These are phyloP conservation scores for Crucibulum laeve DNA, from an alignment of 768 basidiomycete genomes.

Conservation along the genomic window DNA sequence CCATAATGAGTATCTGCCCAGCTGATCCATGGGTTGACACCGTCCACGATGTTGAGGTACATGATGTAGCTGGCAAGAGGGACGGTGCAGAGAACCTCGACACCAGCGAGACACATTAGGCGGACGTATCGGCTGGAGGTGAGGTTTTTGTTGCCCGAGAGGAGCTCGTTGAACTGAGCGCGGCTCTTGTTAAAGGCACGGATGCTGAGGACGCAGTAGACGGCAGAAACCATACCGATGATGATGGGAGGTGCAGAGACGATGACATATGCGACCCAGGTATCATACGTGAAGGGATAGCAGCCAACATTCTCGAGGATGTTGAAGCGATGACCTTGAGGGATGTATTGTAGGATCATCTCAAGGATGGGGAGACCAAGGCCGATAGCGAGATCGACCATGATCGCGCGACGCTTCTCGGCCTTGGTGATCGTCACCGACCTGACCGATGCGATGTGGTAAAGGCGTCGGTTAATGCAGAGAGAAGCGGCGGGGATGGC, in stretches of 20 bases:
- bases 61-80: slow-evolving; percentile 35
- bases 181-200: slow-evolving; percentile 36
- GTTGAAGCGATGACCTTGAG: slow-evolving; percentile 57
- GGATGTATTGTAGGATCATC: slow-evolving; percentile 46
- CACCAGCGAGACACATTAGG: slow-evolving; percentile 48
- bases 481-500: slow-evolving; percentile 51
- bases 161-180: slow-evolving; percentile 36
- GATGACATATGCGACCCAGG: slow-evolving; percentile 38
- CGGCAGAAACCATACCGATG: slow-evolving; percentile 34
- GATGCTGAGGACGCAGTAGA: slow-evolving; percentile 35
- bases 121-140: slow-evolving; percentile 47
- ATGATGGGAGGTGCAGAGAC: slow-evolving; percentile 36
- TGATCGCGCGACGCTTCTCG: slow-evolving; percentile 47
- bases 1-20: slow-evolving; percentile 48
- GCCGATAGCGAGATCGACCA: slow-evolving; percentile 48
- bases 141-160: slow-evolving; percentile 36
- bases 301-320: slow-evolving; percentile 60
- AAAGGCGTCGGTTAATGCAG: slow-evolving; percentile 63
- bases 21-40: slow-evolving; percentile 37
- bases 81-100: slow-evolving; percentile 43
- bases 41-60: slow-evolving; percentile 26
- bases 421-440: slow-evolving; percentile 45
- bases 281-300: slow-evolving; percentile 44
- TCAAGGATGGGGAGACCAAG: slow-evolving; percentile 48
- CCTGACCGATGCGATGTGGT: slow-evolving; percentile 50